Percentiles rank a stretch among this genome's conserved stretches.
phyloP scores from a whole-genome alignment of 768 basidiomycete species.

The Porpolomopsis calyptriformis region DNA sequence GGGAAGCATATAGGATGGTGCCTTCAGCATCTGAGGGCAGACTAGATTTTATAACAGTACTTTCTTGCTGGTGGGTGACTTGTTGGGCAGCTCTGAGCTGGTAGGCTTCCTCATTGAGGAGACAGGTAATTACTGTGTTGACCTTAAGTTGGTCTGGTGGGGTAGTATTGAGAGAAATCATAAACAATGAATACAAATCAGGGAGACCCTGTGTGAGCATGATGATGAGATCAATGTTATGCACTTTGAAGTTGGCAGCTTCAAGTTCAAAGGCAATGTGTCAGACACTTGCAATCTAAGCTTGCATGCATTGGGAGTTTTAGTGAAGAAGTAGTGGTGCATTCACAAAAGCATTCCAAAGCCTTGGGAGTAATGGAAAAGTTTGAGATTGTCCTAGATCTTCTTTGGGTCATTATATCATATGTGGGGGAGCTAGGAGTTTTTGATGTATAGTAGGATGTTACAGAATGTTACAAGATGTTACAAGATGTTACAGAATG shows the following conservation, averaged over 20 bases:
- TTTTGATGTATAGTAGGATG: too few species aligned
- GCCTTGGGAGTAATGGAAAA: constrained; percentile 19
- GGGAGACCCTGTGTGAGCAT: constrained; percentile 15
- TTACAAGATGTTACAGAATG: too few species aligned
- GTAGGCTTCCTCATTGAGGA: constrained; percentile 13
- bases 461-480: too few species aligned
- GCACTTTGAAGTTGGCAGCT: constrained; percentile 12
- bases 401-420: constrained; percentile 9
- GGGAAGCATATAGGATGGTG: too few species aligned
- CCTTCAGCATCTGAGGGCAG: too few species aligned
- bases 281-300: constrained; percentile 18
- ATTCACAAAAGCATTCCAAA: constrained; percentile 17
- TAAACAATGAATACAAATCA: constrained; percentile 6
- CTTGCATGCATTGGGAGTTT: constrained; percentile 12
- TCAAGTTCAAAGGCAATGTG: constrained; percentile 11
- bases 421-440: constrained; percentile 13
- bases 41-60: too few species aligned
- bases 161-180: constrained; percentile 13
- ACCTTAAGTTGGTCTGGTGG: constrained; percentile 9
- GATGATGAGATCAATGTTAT: constrained; percentile 20
- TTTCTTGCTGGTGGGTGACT: too few species aligned
- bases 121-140: constrained; percentile 11
- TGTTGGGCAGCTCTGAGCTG: constrained; percentile 2
- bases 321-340: constrained; percentile 12
- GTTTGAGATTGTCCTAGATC: constrained; percentile 17